These are phyloP conservation scores for Verticillium tricorpus DNA, from an alignment of 2,329 filamentous ascomycete species.

Conservation along the genomic window DNA sequence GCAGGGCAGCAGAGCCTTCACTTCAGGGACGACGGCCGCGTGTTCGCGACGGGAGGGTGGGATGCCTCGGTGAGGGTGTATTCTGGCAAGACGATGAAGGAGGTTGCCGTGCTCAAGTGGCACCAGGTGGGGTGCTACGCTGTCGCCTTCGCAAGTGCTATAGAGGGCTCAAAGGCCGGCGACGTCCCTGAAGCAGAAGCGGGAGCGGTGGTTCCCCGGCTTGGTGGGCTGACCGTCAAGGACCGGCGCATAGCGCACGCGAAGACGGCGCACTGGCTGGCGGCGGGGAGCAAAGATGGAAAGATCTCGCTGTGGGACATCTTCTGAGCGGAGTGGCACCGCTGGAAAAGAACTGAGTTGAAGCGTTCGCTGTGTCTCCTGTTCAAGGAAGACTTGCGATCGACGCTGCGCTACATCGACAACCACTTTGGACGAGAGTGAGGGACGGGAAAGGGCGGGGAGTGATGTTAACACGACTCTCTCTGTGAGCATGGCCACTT, in stretches of 20 bases:
- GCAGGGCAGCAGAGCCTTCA: constrained; percentile 80
- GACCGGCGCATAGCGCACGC: constrained; percentile 60
- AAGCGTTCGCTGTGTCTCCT: too few species aligned
- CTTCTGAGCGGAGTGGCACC: constrained; percentile 48
- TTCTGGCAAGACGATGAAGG: constrained; percentile 71
- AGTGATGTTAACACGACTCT: too few species aligned
- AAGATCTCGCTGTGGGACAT: constrained; percentile 96
- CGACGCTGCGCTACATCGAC: too few species aligned
- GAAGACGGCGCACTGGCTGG: constrained; percentile 78
- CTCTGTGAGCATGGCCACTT: too few species aligned
- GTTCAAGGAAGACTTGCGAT: too few species aligned
- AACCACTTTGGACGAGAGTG: too few species aligned
- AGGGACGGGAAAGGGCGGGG: too few species aligned
- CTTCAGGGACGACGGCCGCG: constrained; percentile 72
- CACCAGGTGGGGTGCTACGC: constrained; percentile 85
- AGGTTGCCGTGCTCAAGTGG: constrained; percentile 92
- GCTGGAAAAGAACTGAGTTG: too few species aligned
- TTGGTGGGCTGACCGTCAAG: constrained; percentile 46
- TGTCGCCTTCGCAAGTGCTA: constrained; percentile 58
- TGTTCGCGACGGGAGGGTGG: constrained; percentile 93
- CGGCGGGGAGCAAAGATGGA: constrained; percentile 87
- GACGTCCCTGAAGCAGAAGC: not conserved
- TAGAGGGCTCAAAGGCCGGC: not conserved
- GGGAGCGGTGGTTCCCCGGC: constrained; percentile 4
- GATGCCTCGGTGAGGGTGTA: constrained; percentile 80